Evolutionary conservation across 179 eudicot species (phyloP), one percentile per base, ranked within the genome.

Genomic region (Pouteria campechiana): DNA sequence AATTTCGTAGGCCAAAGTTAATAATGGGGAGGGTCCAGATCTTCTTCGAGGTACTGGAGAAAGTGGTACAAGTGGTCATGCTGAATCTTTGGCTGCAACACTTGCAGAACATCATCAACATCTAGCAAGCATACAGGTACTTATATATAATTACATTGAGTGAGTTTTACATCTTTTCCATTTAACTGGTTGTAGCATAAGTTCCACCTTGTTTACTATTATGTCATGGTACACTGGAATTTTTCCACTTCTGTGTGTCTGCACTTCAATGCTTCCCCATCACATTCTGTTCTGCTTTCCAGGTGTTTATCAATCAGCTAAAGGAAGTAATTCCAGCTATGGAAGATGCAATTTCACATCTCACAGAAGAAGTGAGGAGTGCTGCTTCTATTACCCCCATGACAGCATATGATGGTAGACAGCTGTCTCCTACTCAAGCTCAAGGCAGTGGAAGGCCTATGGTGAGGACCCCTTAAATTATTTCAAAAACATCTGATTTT

Each of bases 1-100:
- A 14, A 21, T 2, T 19, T 28, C 60, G 27, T 52, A 90, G 98
- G 72, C 93, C 54, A 90, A 90, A 65, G 74, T 93, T 50, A 86
- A 81, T 73, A 83, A 90, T 50, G 95, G 98, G 40, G 93, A 81
- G 67, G 98, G 98, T 31, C 98, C 98, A 23, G 95, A 90, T 55
- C 89, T 90, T 52, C 72, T 90, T 15, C 73, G 84, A 43, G 76
- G 76, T 61, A 55, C 75, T 27, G 81, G 71, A 37, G 88, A 79
- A 25, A 74, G 81, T 58, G 65, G 68, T 46, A 58, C 75, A 44
- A 75, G 67, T 56, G 83, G 90, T 34, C 98, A 90, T 54, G 72
- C 94, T 44, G 98, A 90, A 65, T 82, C 93, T 54, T 75, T 90
- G 58, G 77, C 82, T 31, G 65, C 84, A 47, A 86, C 95, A 46